These are phyloP conservation scores for Peltaster fructicola DNA, from an alignment of 2,329 filamentous ascomycete species.

Conservation along the genomic window DNA sequence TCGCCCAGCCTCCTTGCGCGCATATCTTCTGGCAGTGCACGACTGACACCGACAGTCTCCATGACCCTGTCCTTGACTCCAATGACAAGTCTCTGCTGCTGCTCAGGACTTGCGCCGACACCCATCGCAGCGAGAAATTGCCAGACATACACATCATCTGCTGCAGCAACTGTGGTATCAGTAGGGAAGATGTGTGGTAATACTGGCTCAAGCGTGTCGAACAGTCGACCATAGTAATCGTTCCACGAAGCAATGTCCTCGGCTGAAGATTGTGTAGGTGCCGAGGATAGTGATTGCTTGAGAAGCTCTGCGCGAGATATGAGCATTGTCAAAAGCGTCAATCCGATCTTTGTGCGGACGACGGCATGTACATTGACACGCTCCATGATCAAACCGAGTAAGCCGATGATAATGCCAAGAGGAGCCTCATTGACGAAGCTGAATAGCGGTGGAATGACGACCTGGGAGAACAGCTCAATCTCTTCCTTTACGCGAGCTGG, in stretches of 20 bases:
- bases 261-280: slow-evolving; percentile 28
- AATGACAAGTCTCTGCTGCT: slow-evolving; percentile 85
- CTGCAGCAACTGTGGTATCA: slow-evolving; percentile 50
- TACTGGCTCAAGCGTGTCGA: slow-evolving; percentile 69
- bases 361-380: slow-evolving; percentile 72
- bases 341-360: slow-evolving; percentile 69
- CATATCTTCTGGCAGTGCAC: slow-evolving; percentile 77
- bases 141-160: slow-evolving; percentile 91
- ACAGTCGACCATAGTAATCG: slow-evolving; percentile 66
- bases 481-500: slow-evolving; percentile 69
- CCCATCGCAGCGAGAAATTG: slow-evolving; percentile 92
- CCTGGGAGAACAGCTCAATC: slow-evolving; percentile 73
- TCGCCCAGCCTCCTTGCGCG: slow-evolving; percentile 68
- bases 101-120: slow-evolving; percentile 79
- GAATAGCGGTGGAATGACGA: slow-evolving; percentile 80
- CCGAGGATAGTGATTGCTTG: slow-evolving; percentile 58
- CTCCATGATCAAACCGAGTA: slow-evolving; percentile 67
- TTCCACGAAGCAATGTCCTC: slow-evolving; percentile 70
- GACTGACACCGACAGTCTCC: slow-evolving; percentile 77
- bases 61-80: slow-evolving; percentile 97
- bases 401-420: slow-evolving; percentile 75
- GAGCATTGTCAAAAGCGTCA: slow-evolving; percentile 83
- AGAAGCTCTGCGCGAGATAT: slow-evolving; percentile 85
- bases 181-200: slow-evolving; percentile 79
- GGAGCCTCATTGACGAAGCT: slow-evolving; percentile 81